Conservation (phyloP, 768 basidiomycete genomes). For the Tylopilus balloui region DNA sequence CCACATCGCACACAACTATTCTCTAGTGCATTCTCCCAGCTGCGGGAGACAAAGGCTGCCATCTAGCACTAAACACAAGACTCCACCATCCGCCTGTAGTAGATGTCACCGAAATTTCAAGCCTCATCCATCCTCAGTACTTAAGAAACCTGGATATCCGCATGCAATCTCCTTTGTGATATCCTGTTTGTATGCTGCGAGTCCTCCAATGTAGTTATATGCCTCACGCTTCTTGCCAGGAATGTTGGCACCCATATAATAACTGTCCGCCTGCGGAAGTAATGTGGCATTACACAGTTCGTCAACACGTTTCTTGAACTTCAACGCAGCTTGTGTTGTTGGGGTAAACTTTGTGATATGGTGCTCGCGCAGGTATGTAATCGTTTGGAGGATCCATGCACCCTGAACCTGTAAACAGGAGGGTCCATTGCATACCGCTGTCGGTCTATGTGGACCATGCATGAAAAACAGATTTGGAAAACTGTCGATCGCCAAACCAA, state of each 20-base stretch:
- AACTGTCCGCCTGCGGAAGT: background rate
- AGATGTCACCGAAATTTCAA: too few species aligned
- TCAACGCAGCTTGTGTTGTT: background rate
- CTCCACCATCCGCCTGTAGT: too few species aligned
- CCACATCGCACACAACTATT: too few species aligned
- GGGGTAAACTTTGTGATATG: background rate
- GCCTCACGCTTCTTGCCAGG: background rate
- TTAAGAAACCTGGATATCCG: background rate
- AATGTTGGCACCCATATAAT: background rate
- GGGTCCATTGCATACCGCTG: constrained; percentile 6
- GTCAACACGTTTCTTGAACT: background rate
- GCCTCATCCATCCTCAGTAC: too few species aligned
- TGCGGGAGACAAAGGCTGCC: too few species aligned
- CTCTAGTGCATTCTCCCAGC: too few species aligned
- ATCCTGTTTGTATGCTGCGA: background rate
- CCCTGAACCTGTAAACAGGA: constrained; percentile 3
- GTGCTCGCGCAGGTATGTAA: background rate
- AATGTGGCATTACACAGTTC: background rate
- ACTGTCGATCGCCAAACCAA: constrained; percentile 13
- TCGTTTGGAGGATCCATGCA: background rate
- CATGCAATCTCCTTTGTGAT: background rate
- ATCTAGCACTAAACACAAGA: too few species aligned
- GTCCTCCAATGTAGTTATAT: too few species aligned
- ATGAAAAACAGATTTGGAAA: constrained; percentile 14
- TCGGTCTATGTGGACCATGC: constrained; percentile 12